Evolutionary conservation across 495 filamentous ascomycete species (phyloP), one percentile per base, ranked within the genome.

Genomic region (Lasiosphaeria ovina): DNA sequence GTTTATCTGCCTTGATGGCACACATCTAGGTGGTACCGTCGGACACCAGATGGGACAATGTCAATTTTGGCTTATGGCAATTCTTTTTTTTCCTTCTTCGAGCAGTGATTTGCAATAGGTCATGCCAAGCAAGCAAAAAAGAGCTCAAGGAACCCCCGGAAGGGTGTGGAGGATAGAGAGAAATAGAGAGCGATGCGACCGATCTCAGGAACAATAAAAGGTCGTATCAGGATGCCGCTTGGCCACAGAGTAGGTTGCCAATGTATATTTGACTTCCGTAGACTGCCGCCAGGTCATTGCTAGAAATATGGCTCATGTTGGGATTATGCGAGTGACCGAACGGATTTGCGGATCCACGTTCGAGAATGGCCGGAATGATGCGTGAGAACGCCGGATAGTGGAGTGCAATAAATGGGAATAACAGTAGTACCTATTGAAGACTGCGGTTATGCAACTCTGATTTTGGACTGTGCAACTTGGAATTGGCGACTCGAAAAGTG

Each of bases 401-500:
- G 12, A 9, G 44, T 14, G 16, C 12, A 5, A 14, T 47, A 11
- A n/a, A 5, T 47, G 44, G 1, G 44, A n/a, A 11, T 47, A 24
- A 24, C 24, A 24, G 24, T 24, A 24, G 24, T 33, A 17, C 9
- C 9, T 35, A 3, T n/a, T 52, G 24, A 34, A 3, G 34, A 33
- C 12, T 17, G 12, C 50, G 32, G 50, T 35, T 31, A 32, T 52
- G 31, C 9, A 7, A 58, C 35, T 58, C 35, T 42, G 34, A 49
- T 58, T 42, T 58, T 35, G 49, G 55, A 58, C 42, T 36, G 33
- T 58, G 55, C 49, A 58, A 58, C 45, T 35, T 51, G 44, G 38
- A 50, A 44, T 34, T 49, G 55, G 34, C 35, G 50, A 52, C 24
- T 52, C 31, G 24, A 24, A 24, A 24, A 24, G 24, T 52, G 50